Evolutionary conservation across 345 rosid species (phyloP).

Genomic region (Acer campestre): DNA sequence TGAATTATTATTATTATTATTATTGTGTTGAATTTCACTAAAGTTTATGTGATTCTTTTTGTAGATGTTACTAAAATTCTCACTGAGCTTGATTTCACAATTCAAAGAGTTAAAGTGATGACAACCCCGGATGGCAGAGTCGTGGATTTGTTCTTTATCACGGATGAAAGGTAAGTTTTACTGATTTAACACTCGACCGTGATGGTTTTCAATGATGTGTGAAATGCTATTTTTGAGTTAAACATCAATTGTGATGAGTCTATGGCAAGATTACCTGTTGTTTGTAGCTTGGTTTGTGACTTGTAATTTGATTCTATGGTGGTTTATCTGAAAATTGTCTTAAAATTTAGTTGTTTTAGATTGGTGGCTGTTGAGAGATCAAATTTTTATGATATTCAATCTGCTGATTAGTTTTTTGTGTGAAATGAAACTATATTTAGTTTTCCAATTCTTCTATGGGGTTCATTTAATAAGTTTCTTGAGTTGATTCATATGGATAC

Average conservation of each 20-base stretch:
- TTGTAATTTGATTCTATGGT: neutral
- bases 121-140: constrained; percentile 78
- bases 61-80: constrained; percentile 65
- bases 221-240: neutral
- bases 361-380: neutral
- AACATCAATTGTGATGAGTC: neutral
- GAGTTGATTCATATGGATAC: neutral
- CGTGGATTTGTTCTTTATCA: constrained; percentile 64
- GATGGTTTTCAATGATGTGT: neutral
- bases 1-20: neutral
- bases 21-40: neutral
- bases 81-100: constrained; percentile 62
- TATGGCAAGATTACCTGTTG: neutral
- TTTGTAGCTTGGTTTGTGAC: neutral
- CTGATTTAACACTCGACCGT: neutral
- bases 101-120: constrained; percentile 74
- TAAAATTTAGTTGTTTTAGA: constrained; percentile 2
- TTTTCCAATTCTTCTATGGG: neutral
- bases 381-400: neutral
- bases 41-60: neutral
- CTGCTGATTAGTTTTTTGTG: neutral
- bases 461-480: neutral
- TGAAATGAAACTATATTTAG: neutral
- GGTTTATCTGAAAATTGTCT: neutral
- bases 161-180: constrained; percentile 58